A percentile compares a stretch with the other conserved stretches of the same genome.
These are phyloP conservation scores for Cladophialophora chaetospira DNA, from an alignment of 2,329 filamentous ascomycete species.

Conservation along the genomic window DNA sequence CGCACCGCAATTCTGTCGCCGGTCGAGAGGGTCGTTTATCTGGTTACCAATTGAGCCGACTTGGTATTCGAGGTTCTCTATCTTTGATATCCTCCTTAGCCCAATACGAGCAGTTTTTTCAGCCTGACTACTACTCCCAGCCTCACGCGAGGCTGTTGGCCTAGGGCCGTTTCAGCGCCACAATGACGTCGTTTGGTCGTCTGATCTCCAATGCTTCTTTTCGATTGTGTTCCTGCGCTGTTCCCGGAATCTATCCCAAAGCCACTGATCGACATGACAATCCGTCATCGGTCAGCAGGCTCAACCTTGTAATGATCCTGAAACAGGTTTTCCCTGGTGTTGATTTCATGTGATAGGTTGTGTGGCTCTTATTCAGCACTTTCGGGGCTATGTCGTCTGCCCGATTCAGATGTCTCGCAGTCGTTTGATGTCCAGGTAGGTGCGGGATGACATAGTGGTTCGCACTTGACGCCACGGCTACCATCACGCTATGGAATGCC, in stretches of 20 bases:
- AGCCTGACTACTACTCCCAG: neutral
- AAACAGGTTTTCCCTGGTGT: conserved; percentile 17
- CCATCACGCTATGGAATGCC: neutral
- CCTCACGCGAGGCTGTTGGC: neutral
- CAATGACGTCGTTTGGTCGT: conserved; percentile 3
- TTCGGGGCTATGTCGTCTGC: neutral
- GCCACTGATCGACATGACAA: no score
- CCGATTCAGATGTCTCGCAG: neutral
- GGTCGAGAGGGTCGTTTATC: neutral
- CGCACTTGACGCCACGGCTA: neutral
- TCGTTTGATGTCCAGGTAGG: neutral
- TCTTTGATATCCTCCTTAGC: neutral
- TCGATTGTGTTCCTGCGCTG: no score
- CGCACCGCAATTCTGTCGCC: conserved; percentile 1
- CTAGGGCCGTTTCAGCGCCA: neutral
- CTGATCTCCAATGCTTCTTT: neutral
- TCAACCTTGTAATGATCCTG: neutral
- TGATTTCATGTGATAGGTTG: neutral
- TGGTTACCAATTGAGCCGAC: neutral
- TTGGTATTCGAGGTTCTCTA: neutral
- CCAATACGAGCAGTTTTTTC: neutral
- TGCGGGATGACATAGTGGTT: conserved; percentile 1
- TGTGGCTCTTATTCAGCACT: neutral
- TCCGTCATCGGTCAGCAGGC: conserved; percentile 20
- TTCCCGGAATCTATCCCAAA: no score